Percentiles rank a stretch among this genome's conserved stretches.
These are phyloP conservation scores for Neoscytalidium dimidiatum DNA, from an alignment of 2,329 filamentous ascomycete genomes.

Conservation along the genomic window DNA sequence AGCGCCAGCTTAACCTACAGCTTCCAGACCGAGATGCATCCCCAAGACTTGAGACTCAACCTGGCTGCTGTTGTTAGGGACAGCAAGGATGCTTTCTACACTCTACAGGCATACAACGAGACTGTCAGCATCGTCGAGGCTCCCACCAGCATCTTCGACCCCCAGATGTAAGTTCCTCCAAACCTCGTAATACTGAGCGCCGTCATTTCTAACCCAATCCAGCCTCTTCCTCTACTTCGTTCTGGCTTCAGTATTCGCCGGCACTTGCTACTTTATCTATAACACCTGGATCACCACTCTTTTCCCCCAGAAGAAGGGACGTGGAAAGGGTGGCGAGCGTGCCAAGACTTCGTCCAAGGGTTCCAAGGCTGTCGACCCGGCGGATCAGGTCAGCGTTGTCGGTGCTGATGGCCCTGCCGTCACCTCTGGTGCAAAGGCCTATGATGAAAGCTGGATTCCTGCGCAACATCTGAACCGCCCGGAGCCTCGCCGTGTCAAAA, in stretches of 20 bases:
- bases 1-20: conserved; percentile 76
- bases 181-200: not conserved
- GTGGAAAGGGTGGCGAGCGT: conserved; percentile 66
- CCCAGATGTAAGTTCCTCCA: conserved; percentile 74
- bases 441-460: conserved; percentile 94
- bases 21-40: conserved; percentile 89
- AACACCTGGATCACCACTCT: conserved; percentile 96
- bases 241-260: conserved; percentile 75
- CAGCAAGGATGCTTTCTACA: conserved; percentile 68
- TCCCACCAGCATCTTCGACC: conserved; percentile 88
- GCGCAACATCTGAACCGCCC: conserved; percentile 86
- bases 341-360: conserved; percentile 62
- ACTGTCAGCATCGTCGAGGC: conserved; percentile 86
- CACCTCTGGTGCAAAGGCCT: conserved; percentile 70
- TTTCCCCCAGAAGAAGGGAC: conserved; percentile 77
- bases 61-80: conserved; percentile 74
- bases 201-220: not conserved
- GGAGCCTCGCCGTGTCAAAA: conserved; percentile 63
- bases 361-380: conserved; percentile 61
- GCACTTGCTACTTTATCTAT: conserved; percentile 93
- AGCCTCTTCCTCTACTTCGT: conserved; percentile 98
- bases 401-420: conserved; percentile 71
- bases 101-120: conserved; percentile 77
- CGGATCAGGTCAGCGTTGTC: conserved; percentile 61
- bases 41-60: conserved; percentile 81